Percentiles rank a stretch among this genome's conserved stretches.
Conservation (phyloP, 176 grass and related monocot species). For the Musa itinerans region DNA sequence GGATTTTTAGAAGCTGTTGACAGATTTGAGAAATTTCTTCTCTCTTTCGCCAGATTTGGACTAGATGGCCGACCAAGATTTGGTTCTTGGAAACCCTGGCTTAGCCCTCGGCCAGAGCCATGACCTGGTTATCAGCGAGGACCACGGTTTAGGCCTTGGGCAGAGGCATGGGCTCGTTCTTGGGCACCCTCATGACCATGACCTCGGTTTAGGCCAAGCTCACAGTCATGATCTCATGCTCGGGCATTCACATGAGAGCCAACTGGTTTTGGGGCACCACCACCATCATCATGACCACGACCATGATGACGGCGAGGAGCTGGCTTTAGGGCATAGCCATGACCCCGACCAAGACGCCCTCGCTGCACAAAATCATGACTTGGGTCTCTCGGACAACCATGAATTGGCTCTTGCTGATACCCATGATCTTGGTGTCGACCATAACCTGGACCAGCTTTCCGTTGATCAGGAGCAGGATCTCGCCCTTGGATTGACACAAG, state of each 20-base stretch:
- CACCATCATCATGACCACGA: constrained; percentile 20
- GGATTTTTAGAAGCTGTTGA: background rate
- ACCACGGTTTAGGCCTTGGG: constrained; percentile 41
- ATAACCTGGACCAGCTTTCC: constrained; percentile 62
- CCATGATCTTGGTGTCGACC: constrained; percentile 49
- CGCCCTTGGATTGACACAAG: constrained; percentile 40
- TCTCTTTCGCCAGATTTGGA: constrained; percentile 3
- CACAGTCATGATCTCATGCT: constrained; percentile 12
- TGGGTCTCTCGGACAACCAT: constrained; percentile 58
- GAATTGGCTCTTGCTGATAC: constrained; percentile 61
- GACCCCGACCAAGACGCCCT: constrained; percentile 36
- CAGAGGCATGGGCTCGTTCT: constrained; percentile 28
- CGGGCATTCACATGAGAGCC: constrained; percentile 47
- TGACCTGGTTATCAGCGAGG: constrained; percentile 41
- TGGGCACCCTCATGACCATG: constrained; percentile 34
- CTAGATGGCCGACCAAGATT: constrained; percentile 75
- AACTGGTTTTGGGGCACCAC: constrained; percentile 51
- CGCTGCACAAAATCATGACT: constrained; percentile 40
- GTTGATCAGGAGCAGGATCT: constrained; percentile 73
- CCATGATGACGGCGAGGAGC: constrained; percentile 45
- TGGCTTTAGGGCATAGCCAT: constrained; percentile 57
- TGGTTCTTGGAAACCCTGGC: constrained; percentile 73
- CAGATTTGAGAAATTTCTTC: background rate
- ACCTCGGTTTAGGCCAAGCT: constrained; percentile 39
- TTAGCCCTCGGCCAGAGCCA: constrained; percentile 66